Conservation (phyloP, 805 yeast genomes). For the Komagataella kurtzmanii region DNA sequence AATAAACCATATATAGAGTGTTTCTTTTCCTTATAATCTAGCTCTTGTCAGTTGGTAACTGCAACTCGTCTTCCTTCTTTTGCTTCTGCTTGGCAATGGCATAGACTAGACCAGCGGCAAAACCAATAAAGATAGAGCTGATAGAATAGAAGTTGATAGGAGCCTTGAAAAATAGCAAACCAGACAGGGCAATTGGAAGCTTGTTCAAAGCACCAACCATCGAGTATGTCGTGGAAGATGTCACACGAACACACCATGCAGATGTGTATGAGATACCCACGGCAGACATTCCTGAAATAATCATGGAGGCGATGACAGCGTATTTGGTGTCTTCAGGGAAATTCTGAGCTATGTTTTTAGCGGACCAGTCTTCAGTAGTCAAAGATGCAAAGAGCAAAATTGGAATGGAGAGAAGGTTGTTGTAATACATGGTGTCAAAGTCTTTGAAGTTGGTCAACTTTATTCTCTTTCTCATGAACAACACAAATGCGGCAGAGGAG, state of each 20-base stretch:
- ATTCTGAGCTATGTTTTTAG: slow-evolving; percentile 59
- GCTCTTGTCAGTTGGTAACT: slow-evolving; percentile 13
- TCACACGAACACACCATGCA: slow-evolving; percentile 99
- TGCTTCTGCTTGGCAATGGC: slow-evolving; percentile 93
- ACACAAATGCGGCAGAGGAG: slow-evolving; percentile 85
- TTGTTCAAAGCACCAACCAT: slow-evolving; percentile 99
- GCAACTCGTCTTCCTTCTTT: slow-evolving; percentile 28
- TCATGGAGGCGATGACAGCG: slow-evolving; percentile 67
- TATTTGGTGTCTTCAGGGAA: slow-evolving; percentile 64
- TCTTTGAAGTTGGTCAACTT: slow-evolving; percentile 94
- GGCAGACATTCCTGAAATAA: slow-evolving; percentile 86
- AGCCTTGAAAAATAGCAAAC: slow-evolving; percentile 88
- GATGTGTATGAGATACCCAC: slow-evolving; percentile 98
- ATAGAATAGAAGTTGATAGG: slow-evolving; percentile 86
- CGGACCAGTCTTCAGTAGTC: slow-evolving; percentile 85
- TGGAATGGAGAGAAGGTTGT: slow-evolving; percentile 88
- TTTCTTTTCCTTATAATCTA: not conserved
- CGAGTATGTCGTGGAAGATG: slow-evolving; percentile 95
- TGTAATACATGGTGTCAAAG: slow-evolving; percentile 96
- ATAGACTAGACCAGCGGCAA: slow-evolving; percentile 90
- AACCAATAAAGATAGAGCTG: slow-evolving; percentile 84
- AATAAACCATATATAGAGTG: slow-evolving; percentile 1
- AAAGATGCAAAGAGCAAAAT: slow-evolving; percentile 67
- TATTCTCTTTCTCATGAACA: slow-evolving; percentile 94
- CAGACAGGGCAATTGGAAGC: slow-evolving; percentile 93